These are phyloP conservation scores for Picocystis salinarum DNA, from an alignment of 139 green algal genomes.

Conservation along the genomic window DNA sequence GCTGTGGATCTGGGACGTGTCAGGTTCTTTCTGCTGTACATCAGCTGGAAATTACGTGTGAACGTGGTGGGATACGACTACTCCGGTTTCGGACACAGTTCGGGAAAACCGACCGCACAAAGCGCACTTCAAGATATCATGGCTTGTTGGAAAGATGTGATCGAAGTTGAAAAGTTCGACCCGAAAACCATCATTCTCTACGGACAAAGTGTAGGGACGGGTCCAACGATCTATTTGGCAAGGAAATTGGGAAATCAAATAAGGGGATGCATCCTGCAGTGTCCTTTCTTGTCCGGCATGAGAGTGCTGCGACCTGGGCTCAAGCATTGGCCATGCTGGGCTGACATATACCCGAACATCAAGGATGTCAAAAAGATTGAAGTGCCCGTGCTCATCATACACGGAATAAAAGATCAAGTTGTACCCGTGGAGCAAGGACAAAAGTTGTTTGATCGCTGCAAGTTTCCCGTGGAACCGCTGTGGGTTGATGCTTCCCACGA, in stretches of 20 bases:
- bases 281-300: conserved; percentile 65
- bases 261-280: conserved; percentile 67
- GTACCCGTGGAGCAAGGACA: too few relatives aligned
- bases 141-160: conserved; percentile 1
- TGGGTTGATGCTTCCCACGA: too few relatives aligned
- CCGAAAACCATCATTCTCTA: conserved; percentile 57
- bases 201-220: conserved; percentile 64
- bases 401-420: too few relatives aligned
- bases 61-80: conserved; percentile 79
- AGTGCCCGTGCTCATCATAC: conserved; percentile 38
- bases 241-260: conserved; percentile 11
- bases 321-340: conserved; percentile 40
- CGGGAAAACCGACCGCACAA: conserved; percentile 21
- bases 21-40: conserved; percentile 46
- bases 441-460: too few relatives aligned
- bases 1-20: conserved; percentile 78
- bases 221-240: conserved; percentile 34
- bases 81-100: conserved; percentile 40
- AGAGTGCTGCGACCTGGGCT: conserved; percentile 61
- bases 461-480: too few relatives aligned
- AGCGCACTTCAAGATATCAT: conserved; percentile 5
- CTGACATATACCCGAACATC: conserved; percentile 70
- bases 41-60: conserved; percentile 28
- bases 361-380: conserved; percentile 37
- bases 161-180: conserved; percentile 8